These are phyloP conservation scores for Dispira simplex DNA, from an alignment of 192 early-diverging fungal genomes.

Conservation along the genomic window DNA sequence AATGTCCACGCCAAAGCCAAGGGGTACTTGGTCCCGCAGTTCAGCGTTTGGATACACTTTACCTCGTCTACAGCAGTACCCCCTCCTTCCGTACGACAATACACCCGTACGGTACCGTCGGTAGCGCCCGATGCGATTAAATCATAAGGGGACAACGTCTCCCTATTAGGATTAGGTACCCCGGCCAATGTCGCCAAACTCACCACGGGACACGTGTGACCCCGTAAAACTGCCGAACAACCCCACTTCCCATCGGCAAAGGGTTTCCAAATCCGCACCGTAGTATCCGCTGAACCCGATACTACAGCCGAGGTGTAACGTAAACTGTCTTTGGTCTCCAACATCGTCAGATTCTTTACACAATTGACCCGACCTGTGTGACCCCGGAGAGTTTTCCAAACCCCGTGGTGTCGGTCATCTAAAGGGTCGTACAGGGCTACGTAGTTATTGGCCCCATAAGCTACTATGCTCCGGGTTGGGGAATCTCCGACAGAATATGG, in stretches of 20 bases:
- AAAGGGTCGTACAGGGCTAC: slow-evolving; percentile 59
- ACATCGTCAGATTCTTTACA: slow-evolving; percentile 36
- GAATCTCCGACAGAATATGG: slow-evolving; percentile 18
- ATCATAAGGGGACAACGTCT: slow-evolving; percentile 15
- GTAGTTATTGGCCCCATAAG: slow-evolving; percentile 49
- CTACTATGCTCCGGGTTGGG: slow-evolving; percentile 21
- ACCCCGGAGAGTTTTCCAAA: slow-evolving; percentile 46
- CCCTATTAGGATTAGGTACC: slow-evolving; percentile 19
- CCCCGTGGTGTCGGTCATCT: slow-evolving; percentile 28
- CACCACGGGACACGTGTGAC: slow-evolving; percentile 47
- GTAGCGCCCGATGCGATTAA: slow-evolving; percentile 48
- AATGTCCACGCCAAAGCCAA: slow-evolving; percentile 48
- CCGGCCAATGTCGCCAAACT: slow-evolving; percentile 43
- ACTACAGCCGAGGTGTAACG: slow-evolving; percentile 46
- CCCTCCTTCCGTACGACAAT: slow-evolving; percentile 33
- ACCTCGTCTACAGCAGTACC: slow-evolving; percentile 19
- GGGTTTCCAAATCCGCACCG: slow-evolving; percentile 57
- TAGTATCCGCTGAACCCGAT: slow-evolving; percentile 66
- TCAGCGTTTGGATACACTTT: slow-evolving; percentile 49
- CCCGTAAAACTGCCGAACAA: slow-evolving; percentile 45
- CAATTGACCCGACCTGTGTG: slow-evolving; percentile 65
- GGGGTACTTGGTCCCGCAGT: slow-evolving; percentile 46
- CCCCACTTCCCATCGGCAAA: slow-evolving; percentile 27
- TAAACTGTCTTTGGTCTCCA: slow-evolving; percentile 20
- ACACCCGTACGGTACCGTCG: slow-evolving; percentile 57